These are phyloP conservation scores for Phytophthora parvispora DNA, from an alignment of 352 stramenopile species.

Conservation along the genomic window DNA sequence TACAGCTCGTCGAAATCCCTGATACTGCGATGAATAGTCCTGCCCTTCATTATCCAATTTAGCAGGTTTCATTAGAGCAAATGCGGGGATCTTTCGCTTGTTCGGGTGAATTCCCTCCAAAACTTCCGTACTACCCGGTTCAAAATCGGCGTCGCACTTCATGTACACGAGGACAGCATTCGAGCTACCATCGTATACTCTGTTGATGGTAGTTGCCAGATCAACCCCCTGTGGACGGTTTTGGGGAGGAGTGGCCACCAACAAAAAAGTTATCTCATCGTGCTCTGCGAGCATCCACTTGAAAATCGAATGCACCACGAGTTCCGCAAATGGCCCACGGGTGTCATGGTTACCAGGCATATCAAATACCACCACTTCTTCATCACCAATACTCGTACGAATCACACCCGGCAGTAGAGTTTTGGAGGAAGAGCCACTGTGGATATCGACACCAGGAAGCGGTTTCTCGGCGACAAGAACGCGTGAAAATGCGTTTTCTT, in stretches of 20 bases:
- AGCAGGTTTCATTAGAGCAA: slow-evolving; percentile 2
- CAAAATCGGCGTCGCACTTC: slow-evolving; percentile 17
- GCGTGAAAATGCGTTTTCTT: slow-evolving; percentile 13
- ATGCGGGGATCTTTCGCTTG: background rate
- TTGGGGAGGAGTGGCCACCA: slow-evolving; percentile 19
- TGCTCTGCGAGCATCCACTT: slow-evolving; percentile 17
- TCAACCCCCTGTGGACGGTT: slow-evolving; percentile 2
- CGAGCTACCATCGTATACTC: background rate
- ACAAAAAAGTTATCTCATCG: slow-evolving; percentile 3
- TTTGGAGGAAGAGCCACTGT: slow-evolving; percentile 7
- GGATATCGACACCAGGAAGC: slow-evolving; percentile 13
- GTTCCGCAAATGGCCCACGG: slow-evolving; percentile 22
- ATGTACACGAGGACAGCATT: slow-evolving; percentile 14
- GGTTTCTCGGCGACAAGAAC: slow-evolving; percentile 11
- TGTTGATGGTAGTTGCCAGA: background rate
- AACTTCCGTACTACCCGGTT: background rate
- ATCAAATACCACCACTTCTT: slow-evolving; percentile 5
- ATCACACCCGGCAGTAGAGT: slow-evolving; percentile 10
- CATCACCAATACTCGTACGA: background rate
- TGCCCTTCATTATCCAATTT: background rate
- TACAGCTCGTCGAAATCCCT: background rate
- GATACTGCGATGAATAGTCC: slow-evolving; percentile 1
- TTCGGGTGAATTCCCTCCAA: background rate
- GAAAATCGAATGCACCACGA: slow-evolving; percentile 13
- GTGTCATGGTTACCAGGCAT: slow-evolving; percentile 27